Conservation (phyloP, 768 basidiomycete genomes). For the Lenzites betulinus region DNA sequence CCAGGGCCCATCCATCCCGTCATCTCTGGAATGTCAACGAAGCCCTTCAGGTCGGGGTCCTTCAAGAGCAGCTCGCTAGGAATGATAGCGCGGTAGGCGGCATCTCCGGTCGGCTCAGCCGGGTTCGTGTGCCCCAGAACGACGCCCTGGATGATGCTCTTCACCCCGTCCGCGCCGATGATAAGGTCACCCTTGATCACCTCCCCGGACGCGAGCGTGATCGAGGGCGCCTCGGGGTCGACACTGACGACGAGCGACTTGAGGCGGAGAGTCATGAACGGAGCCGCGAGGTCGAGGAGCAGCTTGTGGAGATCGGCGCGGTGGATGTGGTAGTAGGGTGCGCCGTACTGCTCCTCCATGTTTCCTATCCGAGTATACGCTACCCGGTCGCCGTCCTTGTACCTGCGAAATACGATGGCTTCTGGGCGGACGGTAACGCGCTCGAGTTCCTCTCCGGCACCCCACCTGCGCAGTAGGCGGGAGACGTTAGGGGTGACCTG, state of each 20-base stretch:
- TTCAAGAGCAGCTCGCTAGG: constrained; percentile 44
- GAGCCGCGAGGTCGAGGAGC: constrained; percentile 38
- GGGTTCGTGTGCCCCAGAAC: constrained; percentile 50
- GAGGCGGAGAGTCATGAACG: constrained; percentile 36
- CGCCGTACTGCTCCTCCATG: constrained; percentile 36
- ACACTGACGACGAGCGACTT: constrained; percentile 34
- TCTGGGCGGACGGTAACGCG: constrained; percentile 38
- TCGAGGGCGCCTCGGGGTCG: constrained; percentile 35
- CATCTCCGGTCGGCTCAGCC: constrained; percentile 57
- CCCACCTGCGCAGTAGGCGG: constrained; percentile 42
- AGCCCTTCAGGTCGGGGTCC: constrained; percentile 51
- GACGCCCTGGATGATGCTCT: constrained; percentile 50
- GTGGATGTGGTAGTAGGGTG: constrained; percentile 46
- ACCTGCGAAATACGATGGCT: constrained; percentile 41
- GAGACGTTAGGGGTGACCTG: constrained; percentile 45
- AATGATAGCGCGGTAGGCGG: constrained; percentile 60
- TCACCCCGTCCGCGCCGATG: constrained; percentile 45
- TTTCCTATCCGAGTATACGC: constrained; percentile 40
- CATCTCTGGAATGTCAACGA: constrained; percentile 55
- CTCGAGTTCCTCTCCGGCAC: constrained; percentile 35
- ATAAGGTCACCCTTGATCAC: constrained; percentile 40
- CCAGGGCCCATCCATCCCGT: constrained; percentile 62
- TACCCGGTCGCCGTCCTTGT: constrained; percentile 39
- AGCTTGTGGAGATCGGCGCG: constrained; percentile 46
- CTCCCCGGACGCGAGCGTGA: constrained; percentile 40